Evolutionary conservation across 371 early-diverging fungal genomes (phyloP).

Genomic region (Mortierella sp.): DNA sequence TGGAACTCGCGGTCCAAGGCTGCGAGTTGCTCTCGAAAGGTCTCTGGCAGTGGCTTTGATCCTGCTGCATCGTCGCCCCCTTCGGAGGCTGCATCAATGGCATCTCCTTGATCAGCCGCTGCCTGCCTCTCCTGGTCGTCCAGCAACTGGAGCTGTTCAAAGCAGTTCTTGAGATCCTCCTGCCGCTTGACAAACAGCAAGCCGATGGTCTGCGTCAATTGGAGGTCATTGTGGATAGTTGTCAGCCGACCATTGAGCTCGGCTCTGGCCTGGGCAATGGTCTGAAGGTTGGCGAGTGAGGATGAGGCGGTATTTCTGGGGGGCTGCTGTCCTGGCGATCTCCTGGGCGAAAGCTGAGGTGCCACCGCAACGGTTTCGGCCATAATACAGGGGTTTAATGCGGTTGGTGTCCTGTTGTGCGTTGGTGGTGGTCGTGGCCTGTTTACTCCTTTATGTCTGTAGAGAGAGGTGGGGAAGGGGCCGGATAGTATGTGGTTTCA

Average conservation of each 20-base stretch:
- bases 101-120: neutral
- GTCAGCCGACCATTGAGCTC: conserved; percentile 48
- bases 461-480: neutral
- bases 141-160: conserved; percentile 40
- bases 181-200: conserved; percentile 55
- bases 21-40: conserved; percentile 43
- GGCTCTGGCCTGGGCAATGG: conserved; percentile 41
- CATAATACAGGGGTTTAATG: conserved; percentile 13
- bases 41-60: conserved; percentile 32
- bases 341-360: conserved; percentile 15
- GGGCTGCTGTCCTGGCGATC: conserved; percentile 13
- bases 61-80: conserved; percentile 4
- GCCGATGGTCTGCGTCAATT: conserved; percentile 51
- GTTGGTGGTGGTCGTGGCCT: neutral
- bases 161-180: conserved; percentile 47
- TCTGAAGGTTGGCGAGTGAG: conserved; percentile 28
- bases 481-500: neutral
- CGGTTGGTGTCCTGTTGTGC: neutral
- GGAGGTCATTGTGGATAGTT: conserved; percentile 46
- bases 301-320: neutral
- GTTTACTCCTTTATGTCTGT: conserved; percentile 4
- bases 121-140: conserved; percentile 23
- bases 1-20: conserved; percentile 47
- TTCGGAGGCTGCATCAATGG: conserved; percentile 10
- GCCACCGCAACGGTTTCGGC: conserved; percentile 39